Conservation (phyloP, 2,329 filamentous ascomycete genomes). For the Mycogone perniciosa region DNA sequence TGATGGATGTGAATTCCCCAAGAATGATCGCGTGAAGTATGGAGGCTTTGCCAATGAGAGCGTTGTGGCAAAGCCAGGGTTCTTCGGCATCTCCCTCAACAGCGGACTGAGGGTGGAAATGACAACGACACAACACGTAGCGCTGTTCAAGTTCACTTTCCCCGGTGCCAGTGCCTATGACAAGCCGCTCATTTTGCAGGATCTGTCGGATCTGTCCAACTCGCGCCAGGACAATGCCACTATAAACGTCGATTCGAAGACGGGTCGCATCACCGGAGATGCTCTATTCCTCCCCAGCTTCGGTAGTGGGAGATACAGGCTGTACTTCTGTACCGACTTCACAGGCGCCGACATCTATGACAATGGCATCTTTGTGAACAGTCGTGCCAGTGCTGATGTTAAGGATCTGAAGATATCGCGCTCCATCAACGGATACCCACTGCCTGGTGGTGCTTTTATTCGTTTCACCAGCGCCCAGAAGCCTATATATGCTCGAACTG, state of each 20-base stretch:
- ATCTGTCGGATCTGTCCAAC: constrained; percentile 57
- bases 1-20: constrained; percentile 55
- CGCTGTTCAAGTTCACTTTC: constrained; percentile 62
- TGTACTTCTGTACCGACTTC: constrained; percentile 65
- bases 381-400: constrained; percentile 42
- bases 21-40: constrained; percentile 33
- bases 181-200: constrained; percentile 57
- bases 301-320: constrained; percentile 51
- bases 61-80: constrained; percentile 55
- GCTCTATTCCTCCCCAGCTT: constrained; percentile 60
- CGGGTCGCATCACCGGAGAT: constrained; percentile 57
- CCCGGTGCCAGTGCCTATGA: constrained; percentile 31
- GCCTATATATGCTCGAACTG: constrained; percentile 58
- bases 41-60: constrained; percentile 43
- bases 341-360: constrained; percentile 50
- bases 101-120: constrained; percentile 57
- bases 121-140: constrained; percentile 59
- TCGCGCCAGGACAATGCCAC: constrained; percentile 53
- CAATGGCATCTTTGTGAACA: constrained; percentile 55
- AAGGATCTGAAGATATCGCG: constrained; percentile 43
- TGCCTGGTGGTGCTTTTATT: constrained; percentile 58
- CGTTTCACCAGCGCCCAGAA: constrained; percentile 47
- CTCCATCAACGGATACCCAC: constrained; percentile 46
- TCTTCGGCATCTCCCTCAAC: constrained; percentile 56
- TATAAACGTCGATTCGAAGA: constrained; percentile 46